Base-by-base conservation (phyloP, 2,329 filamentous ascomycete genomes). In the Colletotrichum coccodes region DNA sequence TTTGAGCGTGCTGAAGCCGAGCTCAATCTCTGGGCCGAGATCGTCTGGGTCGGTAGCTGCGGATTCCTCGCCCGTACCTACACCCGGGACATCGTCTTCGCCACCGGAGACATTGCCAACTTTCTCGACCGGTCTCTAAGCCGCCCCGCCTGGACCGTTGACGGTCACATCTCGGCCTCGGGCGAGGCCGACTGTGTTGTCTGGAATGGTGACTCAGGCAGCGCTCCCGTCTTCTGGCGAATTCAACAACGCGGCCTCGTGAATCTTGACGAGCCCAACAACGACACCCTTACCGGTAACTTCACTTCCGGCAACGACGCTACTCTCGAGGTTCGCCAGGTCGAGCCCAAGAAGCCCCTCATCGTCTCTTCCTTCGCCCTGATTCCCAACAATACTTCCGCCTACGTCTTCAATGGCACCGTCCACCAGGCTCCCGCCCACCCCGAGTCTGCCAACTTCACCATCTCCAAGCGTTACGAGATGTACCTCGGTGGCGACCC, bases 21-120 rank as follows among this genome's bases (percentile, higher is more conserved):
- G 16, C 34, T 49, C 4, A 38, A 42, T 6, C 54, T 32, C 40
- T 68, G 65, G 65, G 61, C 34, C 21, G 65, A 68, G 49, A 36
- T 65, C 8, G 52, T 59, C 54, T 65, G 49, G 49, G 42, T 65
- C 7, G 65, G 61, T n/a, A 65, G 46, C 54, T 68, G 65, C 36
- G 54, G 46, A 32, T 60, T 65, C 36, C 61, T 42, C 40, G 30
- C 49, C 34, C 53, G n/a, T n/a, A 65, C 61, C 32, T 42, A 14
- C 40, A 28, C n/a, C 42, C 40, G 30, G n/a, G 34, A 60, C 18
- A 32, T 60, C n/a, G 54, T 65, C 49, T 60, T 65, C 40, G 42
- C 61, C 32, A 65, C 34, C 26, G 65, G 54, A 38, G 65, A 68
- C 7, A 23, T 65, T 4, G 36, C 49, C 18, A 47, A 23, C 49